These are phyloP conservation scores for Solanum pimpinellifolium DNA, from an alignment of 257 asterid species.

Conservation along the genomic window DNA sequence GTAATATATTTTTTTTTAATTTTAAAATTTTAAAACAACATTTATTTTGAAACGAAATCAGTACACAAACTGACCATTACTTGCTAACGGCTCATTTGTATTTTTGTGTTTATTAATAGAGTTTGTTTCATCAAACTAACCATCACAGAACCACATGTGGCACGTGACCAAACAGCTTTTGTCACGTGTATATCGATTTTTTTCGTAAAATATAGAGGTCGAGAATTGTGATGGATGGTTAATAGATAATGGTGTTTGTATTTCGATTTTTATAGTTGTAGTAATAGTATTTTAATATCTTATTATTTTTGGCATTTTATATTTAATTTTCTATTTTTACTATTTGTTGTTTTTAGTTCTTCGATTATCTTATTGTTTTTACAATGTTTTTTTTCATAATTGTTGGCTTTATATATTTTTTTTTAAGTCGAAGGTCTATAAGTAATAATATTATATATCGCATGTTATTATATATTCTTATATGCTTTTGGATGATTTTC, in stretches of 20 bases:
- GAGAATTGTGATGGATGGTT: too few relatives aligned
- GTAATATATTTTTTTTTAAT: too few relatives aligned
- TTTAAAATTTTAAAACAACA: too few relatives aligned
- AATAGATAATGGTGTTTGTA: not conserved
- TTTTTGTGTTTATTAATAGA: not conserved
- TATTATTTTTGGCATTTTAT: not conserved
- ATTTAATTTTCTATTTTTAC: not conserved
- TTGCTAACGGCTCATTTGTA: not conserved
- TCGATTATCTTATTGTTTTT: not conserved
- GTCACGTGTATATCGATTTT: not conserved
- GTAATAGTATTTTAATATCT: not conserved
- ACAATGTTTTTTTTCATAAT: too few relatives aligned
- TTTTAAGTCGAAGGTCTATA: not conserved
- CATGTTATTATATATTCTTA: too few relatives aligned
- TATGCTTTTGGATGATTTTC: too few relatives aligned
- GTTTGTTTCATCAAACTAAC: not conserved
- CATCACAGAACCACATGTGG: not conserved
- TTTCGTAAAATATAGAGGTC: too few relatives aligned
- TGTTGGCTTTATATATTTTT: too few relatives aligned
- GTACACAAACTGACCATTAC: not conserved
- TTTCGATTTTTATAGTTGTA: not conserved
- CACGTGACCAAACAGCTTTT: not conserved
- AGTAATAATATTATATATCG: too few relatives aligned
- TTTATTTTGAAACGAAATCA: too few relatives aligned
- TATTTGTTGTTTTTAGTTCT: not conserved